These are phyloP conservation scores for Capsaspora owczarzaki DNA, from an alignment of 78 protist genomes.

Conservation along the genomic window DNA sequence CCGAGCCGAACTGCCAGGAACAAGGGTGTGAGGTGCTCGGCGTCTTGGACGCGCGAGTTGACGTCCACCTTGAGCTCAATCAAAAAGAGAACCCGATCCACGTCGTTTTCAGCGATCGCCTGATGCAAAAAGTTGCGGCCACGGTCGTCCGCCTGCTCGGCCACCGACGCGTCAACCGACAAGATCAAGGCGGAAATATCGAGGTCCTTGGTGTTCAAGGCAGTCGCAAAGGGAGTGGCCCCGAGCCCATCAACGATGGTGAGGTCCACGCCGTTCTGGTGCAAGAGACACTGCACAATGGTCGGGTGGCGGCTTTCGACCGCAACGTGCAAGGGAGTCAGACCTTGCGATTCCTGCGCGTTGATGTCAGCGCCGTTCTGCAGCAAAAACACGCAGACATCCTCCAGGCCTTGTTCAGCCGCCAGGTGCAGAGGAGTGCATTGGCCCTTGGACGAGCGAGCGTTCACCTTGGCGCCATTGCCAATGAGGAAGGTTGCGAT, in stretches of 20 bases:
- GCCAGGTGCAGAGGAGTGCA: slow-evolving; percentile 15
- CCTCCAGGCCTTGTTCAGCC: not conserved
- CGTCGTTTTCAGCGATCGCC: not conserved
- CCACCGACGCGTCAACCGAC: not conserved
- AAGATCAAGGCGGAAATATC: not conserved
- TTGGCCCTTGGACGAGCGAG: not conserved
- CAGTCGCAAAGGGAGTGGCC: not conserved
- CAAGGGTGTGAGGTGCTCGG: not conserved
- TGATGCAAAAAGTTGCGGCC: not conserved
- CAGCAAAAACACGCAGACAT: not conserved
- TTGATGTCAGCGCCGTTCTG: not conserved
- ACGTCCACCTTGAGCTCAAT: not conserved
- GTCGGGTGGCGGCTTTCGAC: not conserved
- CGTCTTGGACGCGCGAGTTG: not conserved
- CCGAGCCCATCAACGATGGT: not conserved
- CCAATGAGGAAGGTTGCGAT: not conserved
- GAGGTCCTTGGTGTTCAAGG: not conserved
- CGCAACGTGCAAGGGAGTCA: not conserved
- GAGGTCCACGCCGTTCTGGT: not conserved
- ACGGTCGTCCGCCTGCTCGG: not conserved
- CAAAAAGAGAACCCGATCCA: not conserved
- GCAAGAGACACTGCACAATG: not conserved
- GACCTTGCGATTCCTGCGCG: not conserved
- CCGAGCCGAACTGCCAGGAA: not conserved
- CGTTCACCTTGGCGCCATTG: slow-evolving; percentile 7